phyloP scores from a whole-genome alignment of 164 flowering plant species.

The Chimonanthus salicifolius region DNA sequence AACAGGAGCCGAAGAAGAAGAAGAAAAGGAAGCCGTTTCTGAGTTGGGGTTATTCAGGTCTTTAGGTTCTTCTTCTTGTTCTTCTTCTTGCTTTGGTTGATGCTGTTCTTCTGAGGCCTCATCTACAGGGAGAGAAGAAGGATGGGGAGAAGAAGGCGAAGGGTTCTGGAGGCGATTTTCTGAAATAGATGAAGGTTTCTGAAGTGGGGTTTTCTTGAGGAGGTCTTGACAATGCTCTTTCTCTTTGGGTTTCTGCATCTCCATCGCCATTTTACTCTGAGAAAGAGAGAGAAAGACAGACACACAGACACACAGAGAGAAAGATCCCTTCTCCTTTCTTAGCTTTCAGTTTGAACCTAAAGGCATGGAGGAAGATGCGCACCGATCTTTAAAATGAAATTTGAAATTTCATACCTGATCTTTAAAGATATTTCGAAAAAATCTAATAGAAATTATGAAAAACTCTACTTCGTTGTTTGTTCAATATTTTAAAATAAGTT shows the following conservation, averaged over 20 bases:
- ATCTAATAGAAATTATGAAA: too few species aligned
- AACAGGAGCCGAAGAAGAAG: not conserved
- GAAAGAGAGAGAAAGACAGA: not conserved
- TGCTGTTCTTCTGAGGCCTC: not conserved
- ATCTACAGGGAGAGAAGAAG: not conserved
- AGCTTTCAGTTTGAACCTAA: not conserved
- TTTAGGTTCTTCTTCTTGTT: constrained; percentile 2
- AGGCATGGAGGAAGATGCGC: not conserved
- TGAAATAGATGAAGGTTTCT: not conserved
- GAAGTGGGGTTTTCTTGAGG: constrained; percentile 4
- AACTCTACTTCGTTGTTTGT: too few species aligned
- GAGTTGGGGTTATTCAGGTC: not conserved
- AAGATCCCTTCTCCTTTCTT: not conserved
- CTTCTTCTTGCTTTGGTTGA: not conserved
- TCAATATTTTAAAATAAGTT: too few species aligned
- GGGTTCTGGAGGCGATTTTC: constrained; percentile 1
- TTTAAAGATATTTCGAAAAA: too few species aligned
- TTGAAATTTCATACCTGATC: too few species aligned
- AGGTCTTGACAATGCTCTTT: not conserved
- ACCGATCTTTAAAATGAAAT: too few species aligned
- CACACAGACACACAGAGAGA: not conserved
- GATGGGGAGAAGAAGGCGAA: not conserved
- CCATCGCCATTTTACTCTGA: constrained; percentile 13
- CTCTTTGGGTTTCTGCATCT: constrained; percentile 12
- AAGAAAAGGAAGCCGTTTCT: not conserved